Conservation (phyloP, 306 rosid species). For the Hylodesmum podocarpum region DNA sequence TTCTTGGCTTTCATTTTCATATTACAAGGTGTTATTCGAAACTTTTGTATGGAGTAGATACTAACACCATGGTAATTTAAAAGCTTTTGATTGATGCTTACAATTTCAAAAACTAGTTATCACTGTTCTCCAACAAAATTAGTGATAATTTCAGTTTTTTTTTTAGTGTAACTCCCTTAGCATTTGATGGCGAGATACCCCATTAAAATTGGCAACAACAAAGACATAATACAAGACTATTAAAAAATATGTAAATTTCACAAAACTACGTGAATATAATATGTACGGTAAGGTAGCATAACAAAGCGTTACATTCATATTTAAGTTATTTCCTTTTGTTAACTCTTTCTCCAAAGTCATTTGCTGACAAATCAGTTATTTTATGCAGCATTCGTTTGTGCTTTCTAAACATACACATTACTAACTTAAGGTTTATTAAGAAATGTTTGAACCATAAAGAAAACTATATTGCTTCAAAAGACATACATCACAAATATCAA, state of each 20-base stretch:
- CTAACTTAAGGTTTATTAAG: background rate
- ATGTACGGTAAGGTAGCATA: background rate
- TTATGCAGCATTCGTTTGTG: background rate
- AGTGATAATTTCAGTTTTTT: background rate
- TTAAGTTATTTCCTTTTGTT: background rate
- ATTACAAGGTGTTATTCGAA: background rate
- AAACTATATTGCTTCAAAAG: background rate
- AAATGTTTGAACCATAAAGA: background rate
- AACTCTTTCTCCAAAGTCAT: conserved; percentile 3
- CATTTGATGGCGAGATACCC: background rate
- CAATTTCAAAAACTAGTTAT: background rate
- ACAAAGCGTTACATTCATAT: background rate
- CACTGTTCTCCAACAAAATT: too few relatives aligned
- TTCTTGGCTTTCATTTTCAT: background rate
- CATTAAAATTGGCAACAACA: background rate
- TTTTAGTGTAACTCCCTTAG: background rate
- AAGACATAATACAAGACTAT: background rate
- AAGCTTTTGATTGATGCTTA: background rate
- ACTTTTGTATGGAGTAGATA: background rate
- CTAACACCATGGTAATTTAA: background rate
- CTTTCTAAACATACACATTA: background rate
- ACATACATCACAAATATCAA: background rate
- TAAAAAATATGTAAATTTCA: background rate
- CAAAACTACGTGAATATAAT: background rate
- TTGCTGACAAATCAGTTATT: background rate